phyloP scores from a whole-genome alignment of 306 rosid species.

The Rosa lucieae region DNA sequence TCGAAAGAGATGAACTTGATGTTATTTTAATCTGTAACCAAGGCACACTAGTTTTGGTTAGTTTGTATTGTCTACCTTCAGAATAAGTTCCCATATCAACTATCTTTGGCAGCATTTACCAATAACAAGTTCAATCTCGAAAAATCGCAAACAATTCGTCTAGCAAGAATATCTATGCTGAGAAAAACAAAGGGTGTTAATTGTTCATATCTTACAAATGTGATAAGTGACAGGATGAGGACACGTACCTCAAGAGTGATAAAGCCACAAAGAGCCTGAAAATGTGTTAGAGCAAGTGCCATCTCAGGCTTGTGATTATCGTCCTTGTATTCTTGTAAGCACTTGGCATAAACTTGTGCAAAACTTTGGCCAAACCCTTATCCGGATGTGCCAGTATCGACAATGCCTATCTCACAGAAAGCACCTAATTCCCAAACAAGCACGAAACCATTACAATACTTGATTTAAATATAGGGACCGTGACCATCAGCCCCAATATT shows the following conservation, averaged over 20 bases:
- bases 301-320: constrained; percentile 97
- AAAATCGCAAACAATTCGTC: not conserved
- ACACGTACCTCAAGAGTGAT: constrained; percentile 58
- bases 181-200: not conserved
- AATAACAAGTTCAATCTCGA: too few species aligned
- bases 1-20: too few species aligned
- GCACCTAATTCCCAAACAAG: constrained; percentile 47
- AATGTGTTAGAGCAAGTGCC: constrained; percentile 80
- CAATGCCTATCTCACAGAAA: constrained; percentile 81
- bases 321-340: constrained; percentile 61
- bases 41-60: too few species aligned
- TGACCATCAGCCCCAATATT: too few species aligned
- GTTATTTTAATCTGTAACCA: too few species aligned
- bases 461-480: too few species aligned
- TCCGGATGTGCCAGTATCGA: constrained; percentile 98
- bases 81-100: too few species aligned
- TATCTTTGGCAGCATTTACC: too few species aligned
- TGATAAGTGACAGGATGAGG: not conserved
- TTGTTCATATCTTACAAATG: not conserved
- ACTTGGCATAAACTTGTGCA: constrained; percentile 73
- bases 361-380: constrained; percentile 72
- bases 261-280: constrained; percentile 93
- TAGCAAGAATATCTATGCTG: not conserved
- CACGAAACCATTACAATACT: constrained; percentile 6
- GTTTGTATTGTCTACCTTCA: too few species aligned